These are phyloP conservation scores for Colletotrichum simmondsii DNA, from an alignment of 2,329 filamentous ascomycete species.

Conservation along the genomic window DNA sequence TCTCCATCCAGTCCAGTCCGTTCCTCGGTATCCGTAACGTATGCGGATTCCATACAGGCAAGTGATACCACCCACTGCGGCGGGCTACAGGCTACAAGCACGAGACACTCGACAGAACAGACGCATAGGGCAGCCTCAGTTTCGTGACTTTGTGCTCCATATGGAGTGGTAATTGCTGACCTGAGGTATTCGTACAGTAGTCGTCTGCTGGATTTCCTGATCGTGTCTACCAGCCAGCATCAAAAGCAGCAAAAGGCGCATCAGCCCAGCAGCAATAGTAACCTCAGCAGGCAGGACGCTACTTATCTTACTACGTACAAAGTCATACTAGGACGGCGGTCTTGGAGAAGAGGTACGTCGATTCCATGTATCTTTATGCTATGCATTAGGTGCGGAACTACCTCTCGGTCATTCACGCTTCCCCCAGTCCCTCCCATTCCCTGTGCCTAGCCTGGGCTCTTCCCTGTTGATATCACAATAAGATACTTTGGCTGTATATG, in stretches of 20 bases:
- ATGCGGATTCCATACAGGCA: not conserved
- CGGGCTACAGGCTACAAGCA: too few relatives aligned
- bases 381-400: not conserved
- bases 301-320: too few relatives aligned
- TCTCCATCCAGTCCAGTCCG: not conserved
- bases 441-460: constrained; percentile 21
- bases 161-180: too few relatives aligned
- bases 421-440: not conserved
- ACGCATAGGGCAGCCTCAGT: not conserved
- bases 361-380: not conserved
- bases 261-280: not conserved
- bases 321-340: not conserved
- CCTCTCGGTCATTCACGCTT: not conserved
- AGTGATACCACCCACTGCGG: not conserved
- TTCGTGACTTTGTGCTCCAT: too few relatives aligned
- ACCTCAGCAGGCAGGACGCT: not conserved
- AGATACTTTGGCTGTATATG: not conserved
- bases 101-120: too few relatives aligned
- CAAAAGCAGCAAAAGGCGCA: constrained; percentile 1
- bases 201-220: too few relatives aligned
- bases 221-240: not conserved
- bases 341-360: not conserved
- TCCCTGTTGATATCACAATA: constrained; percentile 13
- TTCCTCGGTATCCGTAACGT: not conserved
- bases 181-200: not conserved